Percentiles rank a stretch among this genome's conserved stretches.
Conservation (phyloP, 2,329 filamentous ascomycete species). For the Gnomoniopsis smithogilvyi region DNA sequence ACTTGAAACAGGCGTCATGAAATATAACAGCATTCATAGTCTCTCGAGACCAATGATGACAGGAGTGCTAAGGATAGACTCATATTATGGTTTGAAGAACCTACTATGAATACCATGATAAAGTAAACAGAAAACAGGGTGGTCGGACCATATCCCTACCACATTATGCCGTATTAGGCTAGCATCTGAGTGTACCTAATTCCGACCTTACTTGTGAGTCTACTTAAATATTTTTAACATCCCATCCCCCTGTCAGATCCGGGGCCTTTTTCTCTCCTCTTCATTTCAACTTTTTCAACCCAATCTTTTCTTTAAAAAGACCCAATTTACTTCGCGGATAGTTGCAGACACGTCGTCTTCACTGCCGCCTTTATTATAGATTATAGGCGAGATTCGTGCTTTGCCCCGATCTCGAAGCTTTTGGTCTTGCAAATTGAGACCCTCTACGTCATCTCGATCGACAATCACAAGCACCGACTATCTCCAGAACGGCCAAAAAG, state of each 20-base stretch:
- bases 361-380: no score
- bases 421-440: neutral
- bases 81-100: no score
- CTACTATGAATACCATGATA: no score
- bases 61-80: no score
- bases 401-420: neutral
- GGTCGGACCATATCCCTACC: no score
- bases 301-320: neutral
- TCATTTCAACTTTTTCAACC: neutral
- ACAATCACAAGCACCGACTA: neutral
- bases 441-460: constrained; percentile 15
- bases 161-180: neutral
- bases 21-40: no score
- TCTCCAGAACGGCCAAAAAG: neutral
- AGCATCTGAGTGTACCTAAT: neutral
- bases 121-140: no score
- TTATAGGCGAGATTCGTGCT: neutral
- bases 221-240: neutral
- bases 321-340: no score
- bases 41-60: no score
- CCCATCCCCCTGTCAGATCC: neutral
- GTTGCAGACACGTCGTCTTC: no score
- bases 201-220: neutral
- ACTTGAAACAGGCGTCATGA: neutral
- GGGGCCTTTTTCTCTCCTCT: neutral